Evolutionary conservation across 495 filamentous ascomycete species (phyloP).

Genomic region (Aspergillus campestris): DNA sequence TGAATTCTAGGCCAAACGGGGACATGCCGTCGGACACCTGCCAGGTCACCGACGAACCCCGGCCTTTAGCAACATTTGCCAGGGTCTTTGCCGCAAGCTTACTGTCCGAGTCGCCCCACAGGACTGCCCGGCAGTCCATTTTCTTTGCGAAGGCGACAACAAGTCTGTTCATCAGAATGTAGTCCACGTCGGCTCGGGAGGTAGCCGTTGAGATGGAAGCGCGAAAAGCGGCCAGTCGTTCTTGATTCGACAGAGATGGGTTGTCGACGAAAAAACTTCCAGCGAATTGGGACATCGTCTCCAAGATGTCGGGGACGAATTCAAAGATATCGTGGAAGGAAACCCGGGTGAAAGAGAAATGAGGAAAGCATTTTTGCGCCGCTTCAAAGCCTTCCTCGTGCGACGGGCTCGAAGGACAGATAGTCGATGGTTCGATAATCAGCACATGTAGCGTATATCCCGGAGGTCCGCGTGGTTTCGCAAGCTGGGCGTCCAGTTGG

Average conservation of each 20-base stretch:
- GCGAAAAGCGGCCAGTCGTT: slow-evolving; percentile 47
- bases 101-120: slow-evolving; percentile 84
- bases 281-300: slow-evolving; percentile 20
- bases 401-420: slow-evolving; percentile 18
- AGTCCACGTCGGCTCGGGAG: slow-evolving; percentile 64
- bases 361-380: slow-evolving; percentile 46
- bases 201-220: slow-evolving; percentile 57
- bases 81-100: slow-evolving; percentile 80
- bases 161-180: slow-evolving; percentile 59
- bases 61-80: slow-evolving; percentile 80
- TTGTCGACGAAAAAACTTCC: slow-evolving; percentile 21
- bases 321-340: slow-evolving; percentile 52
- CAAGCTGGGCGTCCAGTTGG: slow-evolving; percentile 53
- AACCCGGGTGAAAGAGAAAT: slow-evolving; percentile 45
- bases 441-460: slow-evolving; percentile 62
- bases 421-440: slow-evolving; percentile 50
- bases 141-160: slow-evolving; percentile 54
- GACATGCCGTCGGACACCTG: slow-evolving; percentile 65
- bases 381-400: slow-evolving; percentile 26
- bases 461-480: slow-evolving; percentile 43
- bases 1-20: slow-evolving; percentile 49
- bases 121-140: slow-evolving; percentile 53
- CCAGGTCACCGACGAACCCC: slow-evolving; percentile 76
- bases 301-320: slow-evolving; percentile 24
- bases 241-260: slow-evolving; percentile 22